phyloP scores from a whole-genome alignment of 2,329 filamentous ascomycete species.

The Lithohypha guttulata region DNA sequence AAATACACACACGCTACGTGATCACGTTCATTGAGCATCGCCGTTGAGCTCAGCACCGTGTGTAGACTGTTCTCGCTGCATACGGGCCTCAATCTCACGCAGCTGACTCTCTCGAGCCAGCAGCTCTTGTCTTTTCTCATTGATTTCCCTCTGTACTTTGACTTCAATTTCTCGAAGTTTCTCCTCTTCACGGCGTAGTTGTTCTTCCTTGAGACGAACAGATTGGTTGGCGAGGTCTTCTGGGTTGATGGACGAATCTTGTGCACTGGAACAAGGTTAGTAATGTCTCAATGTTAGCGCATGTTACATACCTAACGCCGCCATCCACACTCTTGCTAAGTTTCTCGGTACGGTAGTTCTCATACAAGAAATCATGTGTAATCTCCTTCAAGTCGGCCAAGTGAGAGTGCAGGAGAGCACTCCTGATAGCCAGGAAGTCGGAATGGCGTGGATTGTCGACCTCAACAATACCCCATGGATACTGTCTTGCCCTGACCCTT shows the following conservation, averaged over 20 bases:
- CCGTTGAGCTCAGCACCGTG: slow-evolving; percentile 23
- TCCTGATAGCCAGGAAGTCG: slow-evolving; percentile 94
- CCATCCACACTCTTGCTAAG: slow-evolving; percentile 98
- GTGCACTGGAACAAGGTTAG: slow-evolving; percentile 25
- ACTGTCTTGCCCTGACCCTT: slow-evolving; percentile 87
- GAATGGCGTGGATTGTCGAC: slow-evolving; percentile 98
- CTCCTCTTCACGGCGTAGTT: slow-evolving; percentile 97
- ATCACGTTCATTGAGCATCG: slow-evolving; percentile 17
- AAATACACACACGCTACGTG: slow-evolving; percentile 7
- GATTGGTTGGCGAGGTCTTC: slow-evolving; percentile 95
- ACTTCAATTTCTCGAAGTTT: slow-evolving; percentile 98
- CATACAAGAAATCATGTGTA: slow-evolving; percentile 98
- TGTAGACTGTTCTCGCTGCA: slow-evolving; percentile 78
- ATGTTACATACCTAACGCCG: too few species aligned
- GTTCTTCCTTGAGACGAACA: slow-evolving; percentile 97
- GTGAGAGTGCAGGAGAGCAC: slow-evolving; percentile 93
- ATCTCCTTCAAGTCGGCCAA: slow-evolving; percentile 98
- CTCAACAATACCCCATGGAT: slow-evolving; percentile 98
- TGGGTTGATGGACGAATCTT: slow-evolving; percentile 88
- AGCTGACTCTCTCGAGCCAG: slow-evolving; percentile 95
- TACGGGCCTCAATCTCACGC: slow-evolving; percentile 95
- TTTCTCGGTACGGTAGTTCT: slow-evolving; percentile 99
- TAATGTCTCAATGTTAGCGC: too few species aligned
- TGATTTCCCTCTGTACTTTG: slow-evolving; percentile 99
- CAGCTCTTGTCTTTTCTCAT: slow-evolving; percentile 98